A percentile compares a stretch with the other conserved stretches of the same genome.
These are phyloP conservation scores for Botrytis cinerea DNA, from an alignment of 2,329 filamentous ascomycete genomes.

Conservation along the genomic window DNA sequence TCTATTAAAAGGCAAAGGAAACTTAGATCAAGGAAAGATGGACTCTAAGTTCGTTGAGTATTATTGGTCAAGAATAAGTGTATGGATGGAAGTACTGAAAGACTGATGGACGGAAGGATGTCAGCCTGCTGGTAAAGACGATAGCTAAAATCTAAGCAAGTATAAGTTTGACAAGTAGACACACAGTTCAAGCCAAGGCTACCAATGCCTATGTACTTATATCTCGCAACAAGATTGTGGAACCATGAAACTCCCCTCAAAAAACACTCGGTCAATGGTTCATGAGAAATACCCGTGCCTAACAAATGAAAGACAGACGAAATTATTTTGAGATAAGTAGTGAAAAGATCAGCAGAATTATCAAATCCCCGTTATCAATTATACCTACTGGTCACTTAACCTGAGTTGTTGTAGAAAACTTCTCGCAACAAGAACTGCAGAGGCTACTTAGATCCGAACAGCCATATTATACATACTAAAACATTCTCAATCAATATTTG, in stretches of 20 bases:
- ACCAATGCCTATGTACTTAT: constrained; percentile 5
- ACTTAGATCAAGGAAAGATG: background rate
- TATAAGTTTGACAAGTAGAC: background rate
- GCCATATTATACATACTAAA: background rate
- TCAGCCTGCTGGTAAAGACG: background rate
- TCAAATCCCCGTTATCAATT: background rate
- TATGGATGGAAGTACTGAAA: background rate
- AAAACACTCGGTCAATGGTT: background rate
- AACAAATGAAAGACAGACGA: constrained; percentile 12
- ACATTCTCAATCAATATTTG: background rate
- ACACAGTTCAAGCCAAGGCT: background rate
- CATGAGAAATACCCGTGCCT: background rate
- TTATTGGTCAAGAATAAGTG: background rate
- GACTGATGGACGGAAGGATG: background rate
- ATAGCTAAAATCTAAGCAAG: background rate
- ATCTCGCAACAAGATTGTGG: constrained; percentile 3
- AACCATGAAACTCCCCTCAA: constrained; percentile 1
- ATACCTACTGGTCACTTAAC: background rate
- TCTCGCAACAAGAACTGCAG: background rate
- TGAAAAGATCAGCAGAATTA: constrained; percentile 2
- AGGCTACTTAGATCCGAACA: constrained; percentile 4
- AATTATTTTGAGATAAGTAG: constrained; percentile 3
- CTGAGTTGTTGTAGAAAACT: background rate
- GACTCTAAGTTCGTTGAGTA: background rate
- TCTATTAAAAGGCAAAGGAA: background rate